Conservation (phyloP, 257 asterid genomes). For the Capsicum baccatum region DNA sequence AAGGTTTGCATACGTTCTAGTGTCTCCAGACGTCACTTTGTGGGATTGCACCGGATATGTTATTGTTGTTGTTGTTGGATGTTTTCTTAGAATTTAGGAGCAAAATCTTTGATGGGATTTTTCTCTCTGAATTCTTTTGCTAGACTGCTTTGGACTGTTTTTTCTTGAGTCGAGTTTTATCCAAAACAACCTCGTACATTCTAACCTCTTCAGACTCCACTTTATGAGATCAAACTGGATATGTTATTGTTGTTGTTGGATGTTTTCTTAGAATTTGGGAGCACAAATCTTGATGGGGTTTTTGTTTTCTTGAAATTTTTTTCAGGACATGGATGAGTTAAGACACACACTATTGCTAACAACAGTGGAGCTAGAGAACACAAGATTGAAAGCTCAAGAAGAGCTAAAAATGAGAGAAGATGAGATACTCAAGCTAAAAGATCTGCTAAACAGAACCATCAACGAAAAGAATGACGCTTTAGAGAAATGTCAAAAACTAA, state of each 20-base stretch:
- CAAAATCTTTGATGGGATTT: background rate
- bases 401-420: constrained; percentile 65
- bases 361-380: constrained; percentile 67
- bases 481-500: constrained; percentile 52
- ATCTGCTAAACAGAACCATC: constrained; percentile 50
- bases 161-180: no score
- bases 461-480: constrained; percentile 69
- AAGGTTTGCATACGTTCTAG: no score
- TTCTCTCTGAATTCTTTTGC: no score
- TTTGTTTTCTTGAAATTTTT: background rate
- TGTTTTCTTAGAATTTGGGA: background rate
- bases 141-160: no score
- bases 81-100: background rate
- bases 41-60: no score
- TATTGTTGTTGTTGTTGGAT: no score
- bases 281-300: background rate
- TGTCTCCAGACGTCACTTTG: no score
- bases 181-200: no score
- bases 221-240: no score
- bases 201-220: no score
- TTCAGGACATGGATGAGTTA: constrained; percentile 82
- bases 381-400: constrained; percentile 63
- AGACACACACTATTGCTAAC: constrained; percentile 59
- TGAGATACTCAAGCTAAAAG: constrained; percentile 61
- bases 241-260: no score